Base-by-base conservation (phyloP, 1,284 basidiomycete genomes). In the Naganishia sp. region DNA sequence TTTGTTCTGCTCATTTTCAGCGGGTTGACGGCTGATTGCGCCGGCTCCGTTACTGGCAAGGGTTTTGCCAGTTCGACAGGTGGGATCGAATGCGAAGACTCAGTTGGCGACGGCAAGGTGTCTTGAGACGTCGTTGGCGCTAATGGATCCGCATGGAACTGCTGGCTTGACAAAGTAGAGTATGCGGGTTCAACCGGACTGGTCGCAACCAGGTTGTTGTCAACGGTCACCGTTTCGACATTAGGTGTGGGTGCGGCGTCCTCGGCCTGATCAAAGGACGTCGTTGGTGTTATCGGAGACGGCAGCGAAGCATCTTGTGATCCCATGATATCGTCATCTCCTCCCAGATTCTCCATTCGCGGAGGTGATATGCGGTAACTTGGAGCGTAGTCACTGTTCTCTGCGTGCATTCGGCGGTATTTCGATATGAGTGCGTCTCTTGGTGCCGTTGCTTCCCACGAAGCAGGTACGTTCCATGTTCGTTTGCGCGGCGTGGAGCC, bases 401-500 rank as follows among this genome's bases (percentile, higher is more conserved):
- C 51, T 17, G 31, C 50, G 28, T 63, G 50, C 50, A 46, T 46
- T 28, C 54, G 61, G 42, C 61, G 61, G 41, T 53, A 63, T 17
- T 54, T 53, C 21, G 31, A 18, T 2, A 67, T 35, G 18, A 67
- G 47, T 2, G 61, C 53, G 23, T 76, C 72, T 32, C 79, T 67
- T 3, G 75, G 72, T 35, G 74, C 73, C 0, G 77, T 77, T 23
- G 76, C 69, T 50, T 76, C 73, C 79, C 79, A 81, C 2, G 58
- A 57, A 9, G 69, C 68, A 10, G 72, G 76, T 0, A 81, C 73
- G 35, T 74, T 72, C 71, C 77, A 80, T 1, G 67, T 66, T 32
- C 77, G 76, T 69, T 81, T 81, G 25, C 72, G 72, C 0, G 82
- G 82, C 2, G 82, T 83, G 18, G 73, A 60, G 15, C 82, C 82